phyloP scores from a whole-genome alignment of 2,329 filamentous ascomycete species.

The Sclerotinia trifoliorum region DNA sequence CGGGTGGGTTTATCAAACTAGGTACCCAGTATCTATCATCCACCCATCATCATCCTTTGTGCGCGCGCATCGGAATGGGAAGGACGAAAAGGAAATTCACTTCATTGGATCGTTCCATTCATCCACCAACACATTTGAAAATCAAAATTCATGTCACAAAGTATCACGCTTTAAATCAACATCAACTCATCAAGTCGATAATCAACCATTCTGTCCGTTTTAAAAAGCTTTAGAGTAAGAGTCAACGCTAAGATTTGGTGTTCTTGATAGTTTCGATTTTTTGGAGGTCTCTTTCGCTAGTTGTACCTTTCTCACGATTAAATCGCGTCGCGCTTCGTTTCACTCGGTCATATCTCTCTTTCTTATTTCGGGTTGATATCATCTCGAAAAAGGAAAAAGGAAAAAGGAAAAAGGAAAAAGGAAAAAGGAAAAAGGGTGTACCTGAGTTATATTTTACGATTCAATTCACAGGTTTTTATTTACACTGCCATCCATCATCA shows the following conservation, averaged over 20 bases:
- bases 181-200: not conserved
- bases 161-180: too few species aligned
- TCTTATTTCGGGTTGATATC: not conserved
- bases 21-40: too few species aligned
- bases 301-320: conserved; percentile 25
- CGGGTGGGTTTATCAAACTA: not conserved
- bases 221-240: not conserved
- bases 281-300: conserved; percentile 35
- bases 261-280: conserved; percentile 16
- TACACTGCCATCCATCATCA: too few species aligned
- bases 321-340: conserved; percentile 26
- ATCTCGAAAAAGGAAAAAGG: not conserved
- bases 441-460: not conserved
- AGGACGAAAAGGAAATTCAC: conserved; percentile 9
- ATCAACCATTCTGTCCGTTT: conserved; percentile 7
- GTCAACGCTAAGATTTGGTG: not conserved
- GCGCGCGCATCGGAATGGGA: not conserved
- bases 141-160: not conserved
- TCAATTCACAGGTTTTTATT: not conserved
- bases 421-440: not conserved
- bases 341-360: not conserved
- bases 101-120: not conserved
- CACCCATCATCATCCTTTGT: not conserved
- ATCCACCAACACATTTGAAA: not conserved
- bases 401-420: not conserved